Base-by-base conservation (phyloP, 352 stramenopile genomes). In the Phytopythium montanum region DNA sequence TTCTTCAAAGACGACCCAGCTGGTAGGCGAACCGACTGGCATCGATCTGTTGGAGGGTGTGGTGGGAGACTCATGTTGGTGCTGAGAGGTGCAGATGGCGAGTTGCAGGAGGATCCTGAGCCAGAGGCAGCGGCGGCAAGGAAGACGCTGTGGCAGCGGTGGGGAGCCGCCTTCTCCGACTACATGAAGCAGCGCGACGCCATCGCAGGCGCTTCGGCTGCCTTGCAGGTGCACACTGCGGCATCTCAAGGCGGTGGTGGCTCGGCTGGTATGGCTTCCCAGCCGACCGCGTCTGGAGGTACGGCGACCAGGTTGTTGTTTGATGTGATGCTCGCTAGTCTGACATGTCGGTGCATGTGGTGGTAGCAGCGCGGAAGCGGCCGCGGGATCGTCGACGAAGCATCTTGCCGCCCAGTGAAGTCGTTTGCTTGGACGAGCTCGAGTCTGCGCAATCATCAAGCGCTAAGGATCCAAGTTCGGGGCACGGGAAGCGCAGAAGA, bases 381-480 rank as follows among this genome's bases (percentile, higher is more conserved):
- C 25, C 46, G 29, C 61, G 67, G 51, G 59, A 73, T 29, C 60
- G 69, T 23, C 62, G 72, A 29, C 54, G 49, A 60, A 79, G 72
- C 62, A 54, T 83, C 13, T 46, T 69, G 16, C 49, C 41, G 13
- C 25, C 45, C 45, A 23, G 13, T 18, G 45, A 52, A 34, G 45
- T 21, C 26, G 29, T 31, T 10, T 8, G 5, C 7, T 4, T 44
- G 26, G 12, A 42, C 28, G 50, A 25, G 10, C 29, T 42, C 26
- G 45, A 31, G 5, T 13, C 6, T 36, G n/a, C n/a, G n/a, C n/a
- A n/a, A n/a, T n/a, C n/a, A n/a, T n/a, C n/a, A n/a, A n/a, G n/a
- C n/a, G n/a, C n/a, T n/a, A n/a, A n/a, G n/a, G 45, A 52, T 12
- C 29, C 50, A 44, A 42, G 50, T 3, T 10, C 26, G 19, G 28